These are phyloP conservation scores for Tilletia caries DNA, from an alignment of 1,284 basidiomycete genomes.

Conservation along the genomic window DNA sequence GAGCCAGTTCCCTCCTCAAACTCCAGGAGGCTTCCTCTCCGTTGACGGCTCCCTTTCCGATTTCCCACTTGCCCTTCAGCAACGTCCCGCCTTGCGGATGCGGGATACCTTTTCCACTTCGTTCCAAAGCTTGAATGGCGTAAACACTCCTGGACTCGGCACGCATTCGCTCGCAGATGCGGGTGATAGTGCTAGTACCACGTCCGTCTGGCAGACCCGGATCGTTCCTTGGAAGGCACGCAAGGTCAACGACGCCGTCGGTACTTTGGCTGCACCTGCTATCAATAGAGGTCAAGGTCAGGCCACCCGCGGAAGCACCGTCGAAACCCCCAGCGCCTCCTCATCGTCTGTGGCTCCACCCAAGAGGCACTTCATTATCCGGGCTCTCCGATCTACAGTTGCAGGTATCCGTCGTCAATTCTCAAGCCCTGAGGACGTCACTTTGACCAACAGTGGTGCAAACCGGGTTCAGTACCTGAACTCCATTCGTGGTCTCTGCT, in stretches of 20 bases:
- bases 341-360: background rate
- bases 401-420: background rate
- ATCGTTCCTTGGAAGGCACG: slow-evolving; percentile 1
- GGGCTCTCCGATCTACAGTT: background rate
- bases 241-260: background rate
- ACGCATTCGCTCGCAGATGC: background rate
- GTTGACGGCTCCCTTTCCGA: background rate
- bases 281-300: background rate
- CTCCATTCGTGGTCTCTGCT: slow-evolving; percentile 17
- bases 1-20: background rate
- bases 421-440: background rate
- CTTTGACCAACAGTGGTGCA: background rate
- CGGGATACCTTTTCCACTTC: background rate
- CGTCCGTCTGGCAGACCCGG: slow-evolving; percentile 3
- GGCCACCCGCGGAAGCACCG: background rate
- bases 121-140: background rate
- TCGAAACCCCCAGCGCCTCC: background rate
- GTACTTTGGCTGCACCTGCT: background rate
- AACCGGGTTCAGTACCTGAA: slow-evolving; percentile 2
- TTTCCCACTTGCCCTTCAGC: background rate
- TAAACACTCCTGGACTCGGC: background rate
- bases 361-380: background rate
- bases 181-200: background rate
- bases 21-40: background rate
- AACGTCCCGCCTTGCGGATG: background rate